phyloP scores from a whole-genome alignment of 352 stramenopile genomes.

The Pythium guiyangense region DNA sequence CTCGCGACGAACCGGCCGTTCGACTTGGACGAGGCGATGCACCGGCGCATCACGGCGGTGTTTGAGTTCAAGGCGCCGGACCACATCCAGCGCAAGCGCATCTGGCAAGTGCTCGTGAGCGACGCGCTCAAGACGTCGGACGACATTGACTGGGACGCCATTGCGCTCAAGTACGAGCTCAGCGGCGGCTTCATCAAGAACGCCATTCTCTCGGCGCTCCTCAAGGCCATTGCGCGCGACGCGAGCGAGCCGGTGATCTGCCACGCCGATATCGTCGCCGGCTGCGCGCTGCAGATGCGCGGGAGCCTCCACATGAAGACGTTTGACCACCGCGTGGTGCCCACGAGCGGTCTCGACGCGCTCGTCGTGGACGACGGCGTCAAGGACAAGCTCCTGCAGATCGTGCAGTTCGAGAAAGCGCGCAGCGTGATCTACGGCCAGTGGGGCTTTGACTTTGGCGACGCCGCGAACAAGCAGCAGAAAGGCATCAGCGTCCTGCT shows the following conservation, averaged over 20 bases:
- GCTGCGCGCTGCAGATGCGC: constrained; percentile 84
- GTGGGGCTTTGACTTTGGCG: constrained; percentile 82
- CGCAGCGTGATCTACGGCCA: constrained; percentile 83
- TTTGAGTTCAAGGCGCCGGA: constrained; percentile 87
- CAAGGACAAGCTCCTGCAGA: constrained; percentile 59
- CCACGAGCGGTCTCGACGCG: constrained; percentile 61
- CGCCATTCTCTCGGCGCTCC: constrained; percentile 76
- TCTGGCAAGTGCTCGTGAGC: constrained; percentile 77
- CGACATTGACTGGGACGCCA: constrained; percentile 82
- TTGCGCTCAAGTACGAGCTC: constrained; percentile 85
- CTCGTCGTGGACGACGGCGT: constrained; percentile 66
- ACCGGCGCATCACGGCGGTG: constrained; percentile 85
- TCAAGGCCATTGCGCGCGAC: constrained; percentile 71
- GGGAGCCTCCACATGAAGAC: constrained; percentile 88
- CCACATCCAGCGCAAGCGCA: constrained; percentile 76
- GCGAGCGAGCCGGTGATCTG: constrained; percentile 55
- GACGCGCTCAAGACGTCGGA: constrained; percentile 41
- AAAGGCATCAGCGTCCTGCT: constrained; percentile 79
- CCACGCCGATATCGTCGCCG: constrained; percentile 72
- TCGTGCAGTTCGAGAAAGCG: constrained; percentile 83
- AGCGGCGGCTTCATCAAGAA: constrained; percentile 91
- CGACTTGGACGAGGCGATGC: constrained; percentile 88
- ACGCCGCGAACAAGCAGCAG: constrained; percentile 80
- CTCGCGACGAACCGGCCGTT: constrained; percentile 86
- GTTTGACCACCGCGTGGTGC: constrained; percentile 83